Evolutionary conservation across 768 basidiomycete species (phyloP), one percentile per base, ranked within the genome.

Genomic region (Hericium rajendrae): DNA sequence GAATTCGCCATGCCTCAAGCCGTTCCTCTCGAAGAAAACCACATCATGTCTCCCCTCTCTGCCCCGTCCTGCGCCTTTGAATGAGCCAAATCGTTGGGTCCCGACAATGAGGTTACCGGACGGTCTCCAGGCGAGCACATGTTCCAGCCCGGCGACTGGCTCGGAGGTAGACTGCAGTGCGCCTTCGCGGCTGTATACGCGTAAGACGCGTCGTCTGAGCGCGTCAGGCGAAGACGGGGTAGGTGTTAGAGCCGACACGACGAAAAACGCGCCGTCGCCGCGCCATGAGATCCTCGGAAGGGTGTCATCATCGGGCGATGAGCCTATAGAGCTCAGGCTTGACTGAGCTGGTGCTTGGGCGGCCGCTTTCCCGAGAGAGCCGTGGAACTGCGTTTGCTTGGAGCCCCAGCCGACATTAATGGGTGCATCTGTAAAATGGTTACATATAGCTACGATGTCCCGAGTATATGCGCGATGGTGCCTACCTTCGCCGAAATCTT

Each of bases 361-460:
- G 22, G 88, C 88, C 2, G 80, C 73, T 69, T 97, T 97, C 16
- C 97, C 95, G 4, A 92, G 75, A 0, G 94, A 95, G 10, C 97
- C 97, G 63, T 97, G 94, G 68, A 99, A 99, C 66, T 99, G 97
- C 0, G 97, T 98, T 68, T 89, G 80, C 66, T 94, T 95, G 2
- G 90, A 89, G 41, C 97, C 97, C 97, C 97, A 99, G 15, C 97
- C 97, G 58, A 97, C 92, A 64, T 94, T 91, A 65, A 97, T 92
- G 2, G 90, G 91, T 24, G 85, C 82, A 68, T 93, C 93, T 92
- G 63, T 4, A 57, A 61, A 32, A 13, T 16, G n/a, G 51, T n/a
- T 2, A 13, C n/a, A 12, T 13, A 28, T 8, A 15, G 48, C 6
- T 15, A 6, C 26, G 26, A 3, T 8, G 4, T 10, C 26, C n/a